Percentiles rank a stretch among this genome's conserved stretches.
phyloP scores from a whole-genome alignment of 257 asterid species.

The Echites panduratus region DNA sequence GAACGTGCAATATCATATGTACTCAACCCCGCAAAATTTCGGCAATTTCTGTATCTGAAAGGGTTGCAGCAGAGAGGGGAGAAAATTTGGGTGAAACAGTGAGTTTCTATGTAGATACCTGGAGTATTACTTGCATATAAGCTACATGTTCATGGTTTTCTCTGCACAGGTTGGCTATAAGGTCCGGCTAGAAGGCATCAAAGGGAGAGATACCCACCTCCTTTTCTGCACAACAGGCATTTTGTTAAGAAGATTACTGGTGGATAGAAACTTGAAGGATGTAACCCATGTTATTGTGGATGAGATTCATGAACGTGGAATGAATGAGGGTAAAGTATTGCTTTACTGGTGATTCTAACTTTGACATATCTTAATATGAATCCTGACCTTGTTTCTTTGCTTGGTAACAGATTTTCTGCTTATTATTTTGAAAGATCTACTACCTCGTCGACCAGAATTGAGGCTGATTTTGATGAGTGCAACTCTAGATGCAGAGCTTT shows the following conservation, averaged over 20 bases:
- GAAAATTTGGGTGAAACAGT: constrained; percentile 91
- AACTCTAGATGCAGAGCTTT: constrained; percentile 82
- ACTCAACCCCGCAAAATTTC: constrained; percentile 94
- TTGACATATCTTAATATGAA: constrained; percentile 8
- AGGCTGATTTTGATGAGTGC: constrained; percentile 97
- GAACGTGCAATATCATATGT: constrained; percentile 72
- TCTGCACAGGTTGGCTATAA: constrained; percentile 81
- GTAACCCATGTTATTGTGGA: constrained; percentile 89
- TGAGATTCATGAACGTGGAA: constrained; percentile 98
- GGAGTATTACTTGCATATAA: background rate
- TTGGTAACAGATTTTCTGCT: constrained; percentile 78
- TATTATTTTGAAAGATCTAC: constrained; percentile 80
- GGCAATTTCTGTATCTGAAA: constrained; percentile 92
- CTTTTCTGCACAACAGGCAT: constrained; percentile 98
- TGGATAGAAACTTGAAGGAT: constrained; percentile 78
- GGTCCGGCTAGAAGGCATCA: constrained; percentile 91
- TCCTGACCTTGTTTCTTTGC: constrained; percentile 25
- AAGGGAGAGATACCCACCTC: constrained; percentile 92
- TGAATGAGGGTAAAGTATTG: constrained; percentile 71
- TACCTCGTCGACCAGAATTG: constrained; percentile 87
- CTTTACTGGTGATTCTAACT: constrained; percentile 1
- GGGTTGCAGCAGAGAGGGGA: constrained; percentile 93
- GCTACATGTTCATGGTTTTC: constrained; percentile 18
- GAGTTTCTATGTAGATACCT: constrained; percentile 26
- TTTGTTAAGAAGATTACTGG: constrained; percentile 74